Evolutionary conservation across 73 alveolate species (phyloP).

Genomic region (Paraurostyla sp.): DNA sequence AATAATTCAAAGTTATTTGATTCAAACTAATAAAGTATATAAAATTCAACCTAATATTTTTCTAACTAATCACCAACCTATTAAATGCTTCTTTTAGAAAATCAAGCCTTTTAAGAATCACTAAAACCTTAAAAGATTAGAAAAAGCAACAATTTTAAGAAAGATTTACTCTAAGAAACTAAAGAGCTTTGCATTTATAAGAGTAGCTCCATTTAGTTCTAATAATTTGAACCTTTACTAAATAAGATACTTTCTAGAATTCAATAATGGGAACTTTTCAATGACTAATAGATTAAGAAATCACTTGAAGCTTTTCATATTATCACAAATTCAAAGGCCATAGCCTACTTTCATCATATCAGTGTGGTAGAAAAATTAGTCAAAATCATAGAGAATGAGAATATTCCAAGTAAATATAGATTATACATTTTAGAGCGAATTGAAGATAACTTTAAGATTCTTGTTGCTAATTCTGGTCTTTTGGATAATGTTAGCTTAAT

Average conservation of each 20-base stretch:
- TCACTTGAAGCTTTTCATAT: not conserved
- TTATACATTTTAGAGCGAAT: not conserved
- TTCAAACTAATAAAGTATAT: no score
- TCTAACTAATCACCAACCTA: no score
- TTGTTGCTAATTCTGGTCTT: not conserved
- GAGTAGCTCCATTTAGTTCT: not conserved
- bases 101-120: no score
- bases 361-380: not conserved
- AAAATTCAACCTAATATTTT: no score
- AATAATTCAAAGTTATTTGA: no score
- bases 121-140: not conserved
- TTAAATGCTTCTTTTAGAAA: no score
- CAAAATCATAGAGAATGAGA: not conserved
- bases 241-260: not conserved
- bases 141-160: not conserved
- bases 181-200: not conserved
- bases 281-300: conserved; percentile 23
- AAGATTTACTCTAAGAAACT: not conserved
- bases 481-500: not conserved
- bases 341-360: not conserved
- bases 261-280: conserved; percentile 42
- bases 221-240: not conserved
- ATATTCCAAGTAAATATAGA: not conserved
- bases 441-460: not conserved
- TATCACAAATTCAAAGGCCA: not conserved